These are phyloP conservation scores for Picea glauca DNA, from an alignment of 75 land plant genomes.

Conservation along the genomic window DNA sequence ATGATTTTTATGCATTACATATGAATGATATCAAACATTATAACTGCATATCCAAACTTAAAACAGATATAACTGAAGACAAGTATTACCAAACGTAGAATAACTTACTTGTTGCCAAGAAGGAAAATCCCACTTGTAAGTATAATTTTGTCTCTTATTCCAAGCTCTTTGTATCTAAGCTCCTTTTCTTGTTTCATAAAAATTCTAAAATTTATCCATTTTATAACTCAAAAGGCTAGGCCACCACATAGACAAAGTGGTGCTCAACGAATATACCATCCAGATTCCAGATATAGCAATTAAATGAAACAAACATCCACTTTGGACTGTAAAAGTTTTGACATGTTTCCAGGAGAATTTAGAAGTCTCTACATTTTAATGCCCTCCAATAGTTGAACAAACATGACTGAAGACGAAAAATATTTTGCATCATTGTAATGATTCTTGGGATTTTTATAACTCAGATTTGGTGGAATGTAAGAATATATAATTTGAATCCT, in stretches of 20 bases:
- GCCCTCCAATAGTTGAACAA: background rate
- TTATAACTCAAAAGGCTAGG: background rate
- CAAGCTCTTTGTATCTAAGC: slow-evolving; percentile 96
- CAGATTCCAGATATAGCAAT: background rate
- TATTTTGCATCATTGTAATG: background rate
- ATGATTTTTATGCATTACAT: background rate
- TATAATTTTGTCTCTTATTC: slow-evolving; percentile 89
- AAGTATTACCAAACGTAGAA: background rate
- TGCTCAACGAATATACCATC: background rate
- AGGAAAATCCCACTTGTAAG: slow-evolving; percentile 95
- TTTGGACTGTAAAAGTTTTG: background rate
- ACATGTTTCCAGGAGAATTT: background rate
- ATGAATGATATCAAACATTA: background rate
- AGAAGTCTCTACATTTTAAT: background rate
- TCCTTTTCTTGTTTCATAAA: slow-evolving; percentile 72
- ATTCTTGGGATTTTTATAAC: background rate
- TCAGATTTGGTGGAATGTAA: too few species aligned
- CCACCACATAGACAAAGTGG: background rate
- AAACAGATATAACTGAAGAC: background rate
- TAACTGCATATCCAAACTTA: background rate
- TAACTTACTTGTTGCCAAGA: slow-evolving; percentile 89
- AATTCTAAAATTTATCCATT: background rate
- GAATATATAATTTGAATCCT: too few species aligned
- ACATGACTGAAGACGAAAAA: background rate
- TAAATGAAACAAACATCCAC: background rate